Base-by-base conservation (phyloP, 805 yeast genomes). In the Ogataea trehalophila region DNA sequence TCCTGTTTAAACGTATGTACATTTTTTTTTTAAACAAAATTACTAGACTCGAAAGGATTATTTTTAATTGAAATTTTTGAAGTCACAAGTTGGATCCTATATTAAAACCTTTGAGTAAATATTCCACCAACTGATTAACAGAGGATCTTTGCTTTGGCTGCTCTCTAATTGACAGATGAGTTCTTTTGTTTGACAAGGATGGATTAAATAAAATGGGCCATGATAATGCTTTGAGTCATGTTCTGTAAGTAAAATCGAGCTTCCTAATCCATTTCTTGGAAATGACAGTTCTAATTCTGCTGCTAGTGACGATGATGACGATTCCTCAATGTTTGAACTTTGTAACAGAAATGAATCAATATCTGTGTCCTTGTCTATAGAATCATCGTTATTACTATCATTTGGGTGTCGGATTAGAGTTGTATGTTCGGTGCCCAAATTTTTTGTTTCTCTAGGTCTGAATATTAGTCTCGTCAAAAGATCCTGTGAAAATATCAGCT, bases 121-220 rank as follows among this genome's bases (percentile, higher is more conserved):
- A 45, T 8, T 64, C 68, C 50, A 65, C 72, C 61, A 60, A 23
- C 42, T 55, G 26, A 43, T 54, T 53, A 66, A 56, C 8, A 16
- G 13, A n/a, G 4, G 2, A 18, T n/a, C 7, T 15, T 39, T 16
- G 18, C 2, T n/a, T 49, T 59, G 51, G 6, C 51, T 52, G 41
- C 53, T 49, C 3, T 20, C n/a, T 1, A 57, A 49, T 29, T 58
- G 58, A 2, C 53, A 55, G 31, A 71, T 55, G 46, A 68, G 47
- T 8, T 55, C 59, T 5, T 48, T 41, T 0, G 74, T 64, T 37
- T 67, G 64, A 55, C 79, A 74, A 4, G 78, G 77, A 50, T 74
- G 79, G 0, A 74, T 37, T 43, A 61, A 64, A 43, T 50, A 53
- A 43, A 46, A 57, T 7, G 58, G 50, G 3, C 53, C 49, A n/a